These are phyloP conservation scores for Trichoderma koningii DNA, from an alignment of 2,329 filamentous ascomycete species.

Conservation along the genomic window DNA sequence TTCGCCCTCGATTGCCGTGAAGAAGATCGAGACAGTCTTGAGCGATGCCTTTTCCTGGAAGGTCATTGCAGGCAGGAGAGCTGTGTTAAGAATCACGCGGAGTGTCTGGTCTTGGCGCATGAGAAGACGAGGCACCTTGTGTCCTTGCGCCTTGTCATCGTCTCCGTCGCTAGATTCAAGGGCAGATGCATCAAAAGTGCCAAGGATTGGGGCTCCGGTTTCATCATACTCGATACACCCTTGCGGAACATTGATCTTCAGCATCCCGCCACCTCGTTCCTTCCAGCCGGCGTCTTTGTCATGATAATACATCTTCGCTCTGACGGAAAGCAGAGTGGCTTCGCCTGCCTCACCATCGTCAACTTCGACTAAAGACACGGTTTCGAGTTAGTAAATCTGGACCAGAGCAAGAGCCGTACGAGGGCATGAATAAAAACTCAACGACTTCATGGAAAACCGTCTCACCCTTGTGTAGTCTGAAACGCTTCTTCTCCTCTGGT, in stretches of 20 bases:
- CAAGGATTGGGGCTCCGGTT: constrained; percentile 50
- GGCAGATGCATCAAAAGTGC: constrained; percentile 58
- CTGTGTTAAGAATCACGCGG: constrained; percentile 82
- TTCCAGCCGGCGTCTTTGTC: constrained; percentile 77
- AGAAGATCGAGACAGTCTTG: constrained; percentile 69
- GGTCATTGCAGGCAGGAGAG: constrained; percentile 74
- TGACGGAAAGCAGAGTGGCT: constrained; percentile 69
- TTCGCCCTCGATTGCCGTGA: constrained; percentile 62
- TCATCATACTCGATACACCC: constrained; percentile 59
- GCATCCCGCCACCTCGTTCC: constrained; percentile 79
- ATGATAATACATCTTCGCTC: constrained; percentile 84
- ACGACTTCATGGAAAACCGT: constrained; percentile 16
- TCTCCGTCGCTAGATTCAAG: constrained; percentile 43
- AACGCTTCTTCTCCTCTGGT: constrained; percentile 65
- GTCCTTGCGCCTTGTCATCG: constrained; percentile 30
- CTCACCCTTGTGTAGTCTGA: constrained; percentile 70
- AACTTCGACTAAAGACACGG: constrained; percentile 57
- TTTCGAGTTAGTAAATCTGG: constrained; percentile 29
- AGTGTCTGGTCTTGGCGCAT: constrained; percentile 91
- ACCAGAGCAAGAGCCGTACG: neutral
- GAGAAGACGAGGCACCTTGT: constrained; percentile 69
- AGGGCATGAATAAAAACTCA: neutral
- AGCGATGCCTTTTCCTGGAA: constrained; percentile 76
- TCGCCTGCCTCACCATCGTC: constrained; percentile 89
- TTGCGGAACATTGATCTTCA: constrained; percentile 79